phyloP scores from a whole-genome alignment of 2,329 filamentous ascomycete genomes.

The Chrysoporthe cubensis region DNA sequence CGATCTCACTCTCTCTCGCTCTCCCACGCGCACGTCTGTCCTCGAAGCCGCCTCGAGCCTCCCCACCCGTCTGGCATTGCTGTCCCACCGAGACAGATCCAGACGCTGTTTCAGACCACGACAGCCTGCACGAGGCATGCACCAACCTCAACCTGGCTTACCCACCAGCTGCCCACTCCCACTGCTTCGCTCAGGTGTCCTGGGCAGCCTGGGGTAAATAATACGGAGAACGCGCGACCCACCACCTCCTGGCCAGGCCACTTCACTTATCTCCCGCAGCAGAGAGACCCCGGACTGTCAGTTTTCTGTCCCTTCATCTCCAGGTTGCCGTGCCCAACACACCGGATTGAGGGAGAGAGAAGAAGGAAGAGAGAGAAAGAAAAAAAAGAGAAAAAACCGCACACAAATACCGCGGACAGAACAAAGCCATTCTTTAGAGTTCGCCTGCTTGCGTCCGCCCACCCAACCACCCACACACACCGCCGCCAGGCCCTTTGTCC shows the following conservation, averaged over 20 bases:
- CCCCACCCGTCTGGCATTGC: not conserved
- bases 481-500: not conserved
- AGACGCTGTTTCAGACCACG: not conserved
- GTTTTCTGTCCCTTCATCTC: slow-evolving; percentile 22
- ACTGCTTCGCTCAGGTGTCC: not conserved
- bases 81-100: not conserved
- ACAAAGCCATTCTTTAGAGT: not conserved
- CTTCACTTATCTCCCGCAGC: slow-evolving; percentile 26
- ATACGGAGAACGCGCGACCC: slow-evolving; percentile 28
- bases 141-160: not conserved
- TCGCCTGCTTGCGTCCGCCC: not conserved
- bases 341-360: not conserved
- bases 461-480: not conserved
- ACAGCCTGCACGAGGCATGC: not conserved
- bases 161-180: not conserved
- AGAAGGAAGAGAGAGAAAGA: not conserved
- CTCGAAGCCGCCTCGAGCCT: no score
- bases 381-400: no score
- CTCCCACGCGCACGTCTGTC: no score
- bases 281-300: slow-evolving; percentile 20
- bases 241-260: slow-evolving; percentile 28
- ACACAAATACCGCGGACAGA: no score
- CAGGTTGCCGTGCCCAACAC: not conserved
- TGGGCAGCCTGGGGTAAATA: slow-evolving; percentile 26
- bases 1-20: not conserved